Evolutionary conservation across 768 basidiomycete species (phyloP), one percentile per base, ranked within the genome.

Genomic region (Phanerochaete carnosa): DNA sequence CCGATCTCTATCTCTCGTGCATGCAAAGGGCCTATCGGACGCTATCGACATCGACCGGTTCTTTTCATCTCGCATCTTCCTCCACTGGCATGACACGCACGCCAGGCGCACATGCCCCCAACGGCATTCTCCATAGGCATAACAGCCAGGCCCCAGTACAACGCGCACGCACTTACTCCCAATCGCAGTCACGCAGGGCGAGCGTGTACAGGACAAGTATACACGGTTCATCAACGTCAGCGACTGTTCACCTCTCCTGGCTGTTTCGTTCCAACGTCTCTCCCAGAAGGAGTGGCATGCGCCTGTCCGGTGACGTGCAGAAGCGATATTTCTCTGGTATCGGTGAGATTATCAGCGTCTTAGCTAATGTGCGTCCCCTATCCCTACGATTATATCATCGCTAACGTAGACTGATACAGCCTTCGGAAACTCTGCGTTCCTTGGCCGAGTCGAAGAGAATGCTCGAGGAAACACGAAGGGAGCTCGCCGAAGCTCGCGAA

Each of bases 271-370:
- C 82, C 64, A 90, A 89, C 71, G 83, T 90, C 52, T 87, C 88
- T 55, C 51, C 61, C 65, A 82, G 87, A 45, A 77, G 82, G 66
- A 43, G 39, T 43, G 79, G 87, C 64, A 80, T 80, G 60, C 86
- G 85, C 22, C 82, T 88, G 22, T 83, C 85, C 22, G 70, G 78
- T 43, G 85, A 88, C 69, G 75, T 84, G 52, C 84, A 83, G 69
- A 86, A 84, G 68, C 80, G 90, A 58, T 86, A 86, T 62, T 83
- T 92, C 63, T 93, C 93, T 63, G 90, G 92, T 28, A 80, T 93
- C 77, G 83, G 88, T 55, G 91, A 93, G 62, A 85, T 94, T 56
- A 73, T 93, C 35, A 81, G 83, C 23, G 91, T 93, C 22, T 73
- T 93, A 23, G 76, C 87, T 30, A 92, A 91, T 64, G 91, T 90